phyloP scores from a whole-genome alignment of 805 yeast genomes.

The Blastobotrys americana region DNA sequence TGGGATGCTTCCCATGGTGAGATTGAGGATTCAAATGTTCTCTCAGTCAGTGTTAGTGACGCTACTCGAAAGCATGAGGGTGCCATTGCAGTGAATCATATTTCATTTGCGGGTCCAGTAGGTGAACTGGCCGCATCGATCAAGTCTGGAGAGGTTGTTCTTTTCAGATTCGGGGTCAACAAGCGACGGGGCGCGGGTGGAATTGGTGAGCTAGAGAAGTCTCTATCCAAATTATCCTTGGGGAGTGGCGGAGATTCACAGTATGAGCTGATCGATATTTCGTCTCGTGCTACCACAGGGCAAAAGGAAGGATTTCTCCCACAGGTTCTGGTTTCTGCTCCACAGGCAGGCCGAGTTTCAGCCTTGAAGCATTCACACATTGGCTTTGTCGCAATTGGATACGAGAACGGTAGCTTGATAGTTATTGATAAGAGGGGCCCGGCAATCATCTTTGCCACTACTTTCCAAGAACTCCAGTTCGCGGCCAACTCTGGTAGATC shows the following conservation, averaged over 20 bases:
- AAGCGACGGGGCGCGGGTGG: constrained; percentile 20
- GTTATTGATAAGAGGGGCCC: constrained; percentile 74
- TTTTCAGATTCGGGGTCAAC: constrained; percentile 64
- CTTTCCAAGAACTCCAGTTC: not conserved
- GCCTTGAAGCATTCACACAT: constrained; percentile 61
- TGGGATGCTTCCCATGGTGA: constrained; percentile 81
- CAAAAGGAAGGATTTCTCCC: constrained; percentile 60
- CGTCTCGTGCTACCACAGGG: constrained; percentile 44
- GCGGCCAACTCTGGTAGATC: no score
- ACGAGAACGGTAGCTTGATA: constrained; percentile 62
- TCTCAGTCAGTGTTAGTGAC: constrained; percentile 51
- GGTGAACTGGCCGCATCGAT: constrained; percentile 67
- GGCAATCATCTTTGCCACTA: constrained; percentile 40
- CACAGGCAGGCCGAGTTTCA: constrained; percentile 44
- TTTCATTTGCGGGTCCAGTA: constrained; percentile 73
- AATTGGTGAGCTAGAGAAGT: constrained; percentile 16
- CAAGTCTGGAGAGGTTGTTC: constrained; percentile 61
- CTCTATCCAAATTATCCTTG: constrained; percentile 19
- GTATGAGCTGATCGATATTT: constrained; percentile 34
- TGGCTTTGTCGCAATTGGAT: constrained; percentile 81
- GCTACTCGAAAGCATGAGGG: constrained; percentile 36
- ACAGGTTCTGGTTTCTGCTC: constrained; percentile 38
- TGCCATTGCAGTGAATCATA: constrained; percentile 43
- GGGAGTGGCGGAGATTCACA: not conserved
- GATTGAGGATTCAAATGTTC: constrained; percentile 47